Base-by-base conservation (phyloP, 2,329 filamentous ascomycete genomes). In the Clarireedia homoeocarpa region DNA sequence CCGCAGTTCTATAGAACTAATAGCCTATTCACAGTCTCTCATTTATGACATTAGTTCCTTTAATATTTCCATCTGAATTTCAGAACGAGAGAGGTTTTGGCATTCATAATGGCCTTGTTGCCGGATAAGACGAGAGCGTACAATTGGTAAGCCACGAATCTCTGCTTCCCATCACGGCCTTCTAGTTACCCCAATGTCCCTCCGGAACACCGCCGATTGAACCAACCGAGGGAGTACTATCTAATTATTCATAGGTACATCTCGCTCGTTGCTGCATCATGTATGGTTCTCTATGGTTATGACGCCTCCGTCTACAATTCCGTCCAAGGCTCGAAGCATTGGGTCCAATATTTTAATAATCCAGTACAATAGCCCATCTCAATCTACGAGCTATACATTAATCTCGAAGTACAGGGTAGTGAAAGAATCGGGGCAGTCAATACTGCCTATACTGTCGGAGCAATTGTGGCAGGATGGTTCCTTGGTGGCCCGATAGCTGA, bases 281-380 rank as follows among this genome's bases (percentile, higher is more conserved):
- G 83, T 69, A 88, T 88, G 85, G 83, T 88, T 23, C 75, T 89
- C 46, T 88, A 88, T 67, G 85, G 85, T 56, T 88, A 88, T 67
- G 85, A 88, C 76, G 84, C 85, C 1, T 86, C 83, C 39, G 84
- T 87, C 48, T 89, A 84, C 75, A 89, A 89, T 69, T 83, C 84
- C 5, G 79, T 87, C 5, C 85, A 87, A 69, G 82, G 81, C 34
- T 86, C 83, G 1, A 49, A 80, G 14, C 79, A 88, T 67, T 89
- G 85, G 85, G 72, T 82, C 12, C 73, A 72, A 17, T 88, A 78
- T 72, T 86, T 87, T 70, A 74, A 84, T 62, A 38, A 59, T 51
- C 59, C 60, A 14, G 59, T 63, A 60, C 42, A 51, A 30, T n/a
- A 38, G 20, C 26, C n/a, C 6, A n/a, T 34, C 48, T 36, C 56